A percentile compares a stretch with the other conserved stretches of the same genome.
Conservation (phyloP, 2,329 filamentous ascomycete genomes). For the Tolypocladium guangdongense region DNA sequence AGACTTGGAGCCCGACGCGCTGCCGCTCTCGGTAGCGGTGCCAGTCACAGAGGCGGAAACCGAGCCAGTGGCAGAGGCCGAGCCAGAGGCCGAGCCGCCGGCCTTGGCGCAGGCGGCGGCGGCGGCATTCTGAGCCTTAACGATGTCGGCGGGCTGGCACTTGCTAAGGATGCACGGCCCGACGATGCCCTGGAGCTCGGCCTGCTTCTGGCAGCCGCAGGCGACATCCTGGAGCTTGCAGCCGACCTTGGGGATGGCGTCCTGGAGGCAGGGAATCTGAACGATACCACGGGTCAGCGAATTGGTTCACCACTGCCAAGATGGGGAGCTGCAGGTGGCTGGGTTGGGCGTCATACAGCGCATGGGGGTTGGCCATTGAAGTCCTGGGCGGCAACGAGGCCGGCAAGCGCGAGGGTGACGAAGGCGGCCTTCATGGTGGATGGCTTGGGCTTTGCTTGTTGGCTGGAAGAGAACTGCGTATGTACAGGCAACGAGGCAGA, state of each 20-base stretch:
- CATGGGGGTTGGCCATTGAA: slow-evolving; percentile 24
- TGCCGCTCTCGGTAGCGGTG: not conserved
- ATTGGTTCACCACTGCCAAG: not conserved
- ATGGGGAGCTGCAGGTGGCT: not conserved
- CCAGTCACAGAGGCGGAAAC: not conserved
- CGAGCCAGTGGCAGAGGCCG: slow-evolving; percentile 1
- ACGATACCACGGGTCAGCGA: slow-evolving; percentile 1
- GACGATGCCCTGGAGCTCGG: slow-evolving; percentile 16
- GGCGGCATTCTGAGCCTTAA: slow-evolving; percentile 20
- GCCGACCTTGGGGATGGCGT: slow-evolving; percentile 23
- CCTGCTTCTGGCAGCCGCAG: slow-evolving; percentile 29
- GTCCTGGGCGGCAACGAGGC: slow-evolving; percentile 27
- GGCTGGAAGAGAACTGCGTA: not conserved
- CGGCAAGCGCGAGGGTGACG: slow-evolving; percentile 19
- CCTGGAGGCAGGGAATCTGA: slow-evolving; percentile 22
- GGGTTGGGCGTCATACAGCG: slow-evolving; percentile 23
- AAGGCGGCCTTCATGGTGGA: slow-evolving; percentile 30
- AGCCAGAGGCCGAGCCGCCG: not conserved
- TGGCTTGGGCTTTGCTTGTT: not conserved
- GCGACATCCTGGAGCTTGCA: slow-evolving; percentile 23
- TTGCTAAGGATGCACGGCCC: slow-evolving; percentile 20
- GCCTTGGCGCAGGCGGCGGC: slow-evolving; percentile 16
- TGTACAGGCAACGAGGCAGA: not conserved
- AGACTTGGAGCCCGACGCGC: not conserved
- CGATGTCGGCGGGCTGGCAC: slow-evolving; percentile 21